Evolutionary conservation across 331 rosid species (phyloP), one percentile per base, ranked within the genome.

Genomic region (Malus hybrid): DNA sequence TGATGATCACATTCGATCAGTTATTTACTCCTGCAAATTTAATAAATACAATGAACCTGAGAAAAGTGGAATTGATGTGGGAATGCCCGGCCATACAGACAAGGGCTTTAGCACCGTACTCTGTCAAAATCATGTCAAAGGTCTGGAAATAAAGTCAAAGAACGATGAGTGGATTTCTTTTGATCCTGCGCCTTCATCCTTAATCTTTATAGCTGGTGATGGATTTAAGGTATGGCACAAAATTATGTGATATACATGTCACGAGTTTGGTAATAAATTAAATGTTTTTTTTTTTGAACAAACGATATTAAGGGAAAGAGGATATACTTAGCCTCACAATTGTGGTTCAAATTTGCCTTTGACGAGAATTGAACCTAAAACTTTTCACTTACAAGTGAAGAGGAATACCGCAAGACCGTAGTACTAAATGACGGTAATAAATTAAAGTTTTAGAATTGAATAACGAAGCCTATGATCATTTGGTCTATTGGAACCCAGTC

Each of bases 191-290:
- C 77, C 76, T 13, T 33, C 66, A 18, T 82, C 80, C 7, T 78
- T 78, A 27, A 3, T 79, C 2, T 46, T 82, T 71, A 39, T 82
- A 60, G 80, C 71, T 0, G 83, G 83, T 14, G 78, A 74, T 13
- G 71, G 20, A 28, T 32, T 82, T 22, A 48, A 42, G 80, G 85
- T 77, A 57, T 34, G 77, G 19, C 64, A 20, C 31, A 10, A 57
- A 57, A 57, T 42, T 42, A 54, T 6, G 10, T 54, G 10, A 19
- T 16, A 2, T 6, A 3, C 2, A 1, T 19, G 60, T 54, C 22
- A 15, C 7, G 59, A 16, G 59, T 52, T 0, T 15, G 52, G 29
- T 28, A 28, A 28, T 3, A 28, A 28, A 28, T 28, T 28, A 28
- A 28, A 28, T 28, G 2, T 28, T 28, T 28, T 28, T 28, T 28